A percentile compares a stretch with the other conserved stretches of the same genome.
Conservation (phyloP, 2,329 filamentous ascomycete genomes). For the Talaromyces sp. region DNA sequence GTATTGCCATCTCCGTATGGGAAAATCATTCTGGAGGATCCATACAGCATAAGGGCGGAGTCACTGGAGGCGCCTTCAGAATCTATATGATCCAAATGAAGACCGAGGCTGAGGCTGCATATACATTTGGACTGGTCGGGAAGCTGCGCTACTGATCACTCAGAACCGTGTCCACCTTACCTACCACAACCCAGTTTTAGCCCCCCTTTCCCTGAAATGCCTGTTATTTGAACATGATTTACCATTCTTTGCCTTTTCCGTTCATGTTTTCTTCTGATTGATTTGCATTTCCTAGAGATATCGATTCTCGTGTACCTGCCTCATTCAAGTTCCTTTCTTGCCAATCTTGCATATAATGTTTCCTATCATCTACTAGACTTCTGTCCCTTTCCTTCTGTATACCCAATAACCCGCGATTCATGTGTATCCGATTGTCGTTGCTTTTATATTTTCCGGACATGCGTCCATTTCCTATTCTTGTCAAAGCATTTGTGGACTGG, state of each 20-base stretch:
- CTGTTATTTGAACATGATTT: constrained; percentile 1
- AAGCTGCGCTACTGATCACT: constrained; percentile 47
- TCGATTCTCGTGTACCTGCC: not conserved
- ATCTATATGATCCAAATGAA: constrained; percentile 66
- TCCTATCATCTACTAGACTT: not conserved
- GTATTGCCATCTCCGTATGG: constrained; percentile 86
- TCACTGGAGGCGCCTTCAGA: constrained; percentile 55
- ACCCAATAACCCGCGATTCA: not conserved
- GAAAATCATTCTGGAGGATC: constrained; percentile 67
- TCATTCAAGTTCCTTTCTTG: not conserved
- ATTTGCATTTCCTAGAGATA: too few relatives aligned
- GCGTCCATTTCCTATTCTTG: not conserved
- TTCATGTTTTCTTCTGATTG: not conserved
- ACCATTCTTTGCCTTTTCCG: not conserved
- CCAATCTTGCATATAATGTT: constrained; percentile 1
- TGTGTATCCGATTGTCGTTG: not conserved
- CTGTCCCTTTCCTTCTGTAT: not conserved
- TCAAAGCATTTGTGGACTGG: not conserved
- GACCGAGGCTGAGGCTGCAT: constrained; percentile 52
- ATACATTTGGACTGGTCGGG: constrained; percentile 53
- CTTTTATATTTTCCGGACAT: not conserved
- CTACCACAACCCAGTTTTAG: not conserved
- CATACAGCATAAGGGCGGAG: constrained; percentile 54
- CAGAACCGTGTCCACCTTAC: not conserved
- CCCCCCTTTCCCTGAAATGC: not conserved